Conservation (phyloP, 768 basidiomycete species). For the Pleurotus djamor region DNA sequence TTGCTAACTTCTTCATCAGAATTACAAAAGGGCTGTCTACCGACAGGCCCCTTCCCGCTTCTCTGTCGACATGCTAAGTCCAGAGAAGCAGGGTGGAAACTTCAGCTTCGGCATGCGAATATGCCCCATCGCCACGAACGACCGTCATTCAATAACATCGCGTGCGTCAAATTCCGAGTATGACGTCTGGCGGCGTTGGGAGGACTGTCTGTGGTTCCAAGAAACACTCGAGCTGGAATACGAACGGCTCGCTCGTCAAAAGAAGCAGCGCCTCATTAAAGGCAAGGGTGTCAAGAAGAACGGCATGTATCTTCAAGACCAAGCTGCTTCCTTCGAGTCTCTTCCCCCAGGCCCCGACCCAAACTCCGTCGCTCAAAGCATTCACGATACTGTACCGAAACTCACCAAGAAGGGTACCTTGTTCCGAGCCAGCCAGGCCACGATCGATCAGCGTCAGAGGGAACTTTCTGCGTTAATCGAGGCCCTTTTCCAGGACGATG, state of each 20-base stretch:
- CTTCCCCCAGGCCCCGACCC: slow-evolving; percentile 82
- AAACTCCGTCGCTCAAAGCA: slow-evolving; percentile 61
- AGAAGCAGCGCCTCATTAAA: slow-evolving; percentile 63
- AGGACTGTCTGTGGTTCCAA: slow-evolving; percentile 80
- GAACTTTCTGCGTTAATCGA: slow-evolving; percentile 62
- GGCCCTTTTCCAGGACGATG: slow-evolving; percentile 54
- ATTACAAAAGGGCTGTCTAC: slow-evolving; percentile 61
- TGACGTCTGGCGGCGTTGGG: slow-evolving; percentile 80
- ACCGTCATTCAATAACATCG: slow-evolving; percentile 30
- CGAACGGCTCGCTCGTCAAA: slow-evolving; percentile 56
- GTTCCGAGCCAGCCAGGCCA: slow-evolving; percentile 69
- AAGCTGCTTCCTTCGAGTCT: slow-evolving; percentile 83
- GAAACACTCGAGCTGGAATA: slow-evolving; percentile 69
- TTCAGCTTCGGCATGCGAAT: slow-evolving; percentile 66
- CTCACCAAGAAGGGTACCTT: slow-evolving; percentile 71
- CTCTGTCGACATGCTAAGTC: slow-evolving; percentile 52
- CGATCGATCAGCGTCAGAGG: slow-evolving; percentile 58
- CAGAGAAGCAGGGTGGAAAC: slow-evolving; percentile 54
- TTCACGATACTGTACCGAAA: slow-evolving; percentile 64
- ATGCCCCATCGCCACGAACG: slow-evolving; percentile 33
- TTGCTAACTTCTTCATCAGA: slow-evolving; percentile 27
- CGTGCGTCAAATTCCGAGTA: slow-evolving; percentile 45
- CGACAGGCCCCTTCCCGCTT: slow-evolving; percentile 62
- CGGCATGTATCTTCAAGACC: slow-evolving; percentile 65
- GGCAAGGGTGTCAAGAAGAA: slow-evolving; percentile 80